Evolutionary conservation across 768 basidiomycete genomes (phyloP).

Genomic region (Tulasnella sp.): DNA sequence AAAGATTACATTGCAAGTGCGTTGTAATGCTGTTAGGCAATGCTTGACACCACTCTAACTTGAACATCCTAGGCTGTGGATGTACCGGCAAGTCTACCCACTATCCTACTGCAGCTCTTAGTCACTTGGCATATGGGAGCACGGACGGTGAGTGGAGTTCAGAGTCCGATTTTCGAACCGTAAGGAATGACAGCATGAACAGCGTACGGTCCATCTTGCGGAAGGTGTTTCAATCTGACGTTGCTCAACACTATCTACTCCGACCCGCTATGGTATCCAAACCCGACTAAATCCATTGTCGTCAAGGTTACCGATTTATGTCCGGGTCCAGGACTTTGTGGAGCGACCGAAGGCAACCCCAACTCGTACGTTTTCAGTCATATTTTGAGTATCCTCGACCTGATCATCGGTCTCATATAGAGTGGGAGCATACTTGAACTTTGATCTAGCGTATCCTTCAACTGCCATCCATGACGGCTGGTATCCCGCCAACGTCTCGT

Average conservation of each 20-base stretch:
- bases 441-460: constrained; percentile 77
- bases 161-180: neutral
- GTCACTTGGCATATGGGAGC: constrained; percentile 72
- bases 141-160: constrained; percentile 31
- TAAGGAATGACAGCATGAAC: neutral
- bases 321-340: constrained; percentile 69
- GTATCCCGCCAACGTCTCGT: constrained; percentile 60
- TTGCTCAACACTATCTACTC: constrained; percentile 59
- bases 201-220: constrained; percentile 46
- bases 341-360: constrained; percentile 49
- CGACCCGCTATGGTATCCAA: constrained; percentile 61
- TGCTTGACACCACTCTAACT: neutral
- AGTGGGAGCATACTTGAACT: constrained; percentile 63
- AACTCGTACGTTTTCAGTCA: constrained; percentile 47
- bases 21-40: neutral
- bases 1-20: constrained; percentile 47
- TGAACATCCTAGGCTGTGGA: constrained; percentile 45
- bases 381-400: neutral
- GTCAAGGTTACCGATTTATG: constrained; percentile 78
- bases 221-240: constrained; percentile 71
- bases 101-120: constrained; percentile 74
- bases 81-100: constrained; percentile 56
- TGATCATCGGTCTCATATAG: constrained; percentile 32
- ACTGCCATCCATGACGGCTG: constrained; percentile 58
- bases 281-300: constrained; percentile 13